These are phyloP conservation scores for Citrus reticulata DNA, from an alignment of 345 rosid genomes.

Conservation along the genomic window DNA sequence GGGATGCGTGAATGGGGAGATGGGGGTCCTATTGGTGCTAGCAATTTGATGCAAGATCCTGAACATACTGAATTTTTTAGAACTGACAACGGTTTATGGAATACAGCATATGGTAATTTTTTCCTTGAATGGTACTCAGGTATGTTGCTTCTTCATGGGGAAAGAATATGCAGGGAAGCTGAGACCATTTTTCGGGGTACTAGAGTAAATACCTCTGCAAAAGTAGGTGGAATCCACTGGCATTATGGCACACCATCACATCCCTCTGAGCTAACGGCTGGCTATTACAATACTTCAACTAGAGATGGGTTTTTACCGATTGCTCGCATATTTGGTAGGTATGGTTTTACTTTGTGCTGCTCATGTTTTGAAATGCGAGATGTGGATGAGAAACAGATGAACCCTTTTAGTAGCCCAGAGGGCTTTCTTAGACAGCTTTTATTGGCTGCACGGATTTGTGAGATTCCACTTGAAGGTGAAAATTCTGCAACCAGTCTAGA, in stretches of 20 bases:
- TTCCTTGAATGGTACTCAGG: conserved; percentile 54
- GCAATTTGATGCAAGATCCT: conserved; percentile 33
- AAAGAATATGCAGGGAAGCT: conserved; percentile 44
- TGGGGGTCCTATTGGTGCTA: conserved; percentile 38
- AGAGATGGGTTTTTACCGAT: conserved; percentile 49
- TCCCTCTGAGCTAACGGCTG: conserved; percentile 48
- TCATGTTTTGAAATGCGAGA: conserved; percentile 47
- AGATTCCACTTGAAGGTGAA: conserved; percentile 42
- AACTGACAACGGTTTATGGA: conserved; percentile 42
- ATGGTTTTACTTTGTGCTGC: conserved; percentile 38
- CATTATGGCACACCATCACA: conserved; percentile 41
- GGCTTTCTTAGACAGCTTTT: conserved; percentile 39
- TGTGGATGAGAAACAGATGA: conserved; percentile 29
- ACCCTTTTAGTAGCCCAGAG: conserved; percentile 42
- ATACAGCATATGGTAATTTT: conserved; percentile 34
- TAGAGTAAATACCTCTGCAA: conserved; percentile 34
- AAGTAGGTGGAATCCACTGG: conserved; percentile 47
- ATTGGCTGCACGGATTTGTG: conserved; percentile 35
- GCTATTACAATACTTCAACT: conserved; percentile 42
- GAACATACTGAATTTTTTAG: conserved; percentile 43
- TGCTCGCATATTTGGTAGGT: conserved; percentile 38
- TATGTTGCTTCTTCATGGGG: conserved; percentile 47
- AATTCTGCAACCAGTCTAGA: conserved; percentile 29
- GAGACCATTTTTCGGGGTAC: conserved; percentile 35
- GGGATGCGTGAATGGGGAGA: conserved; percentile 46